Evolutionary conservation across 495 filamentous ascomycete genomes (phyloP).

Genomic region (Penicillium argentinense): DNA sequence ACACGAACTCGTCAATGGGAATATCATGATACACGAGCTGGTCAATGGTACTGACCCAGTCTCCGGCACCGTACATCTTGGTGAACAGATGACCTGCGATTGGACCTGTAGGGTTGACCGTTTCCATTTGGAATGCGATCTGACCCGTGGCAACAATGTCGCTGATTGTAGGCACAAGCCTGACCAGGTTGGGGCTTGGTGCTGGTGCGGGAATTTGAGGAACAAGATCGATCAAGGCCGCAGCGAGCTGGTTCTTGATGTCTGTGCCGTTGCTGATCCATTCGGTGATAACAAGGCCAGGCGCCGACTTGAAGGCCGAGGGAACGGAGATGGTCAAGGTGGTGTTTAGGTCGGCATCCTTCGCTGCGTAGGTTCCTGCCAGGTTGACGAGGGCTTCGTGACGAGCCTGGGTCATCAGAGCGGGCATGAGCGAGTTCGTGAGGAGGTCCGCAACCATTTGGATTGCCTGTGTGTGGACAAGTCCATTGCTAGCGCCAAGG

Average conservation of each 20-base stretch:
- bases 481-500: slow-evolving; percentile 25
- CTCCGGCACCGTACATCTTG: slow-evolving; percentile 9
- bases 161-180: slow-evolving; percentile 31
- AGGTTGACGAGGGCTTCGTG: slow-evolving; percentile 28
- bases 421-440: slow-evolving; percentile 29
- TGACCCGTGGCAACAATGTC: slow-evolving; percentile 16
- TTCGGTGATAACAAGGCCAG: slow-evolving; percentile 42
- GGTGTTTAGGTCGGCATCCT: slow-evolving; percentile 29
- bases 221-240: slow-evolving; percentile 13
- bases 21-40: slow-evolving; percentile 22
- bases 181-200: slow-evolving; percentile 3
- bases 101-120: slow-evolving; percentile 10
- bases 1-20: slow-evolving; percentile 31
- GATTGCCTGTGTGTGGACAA: slow-evolving; percentile 1
- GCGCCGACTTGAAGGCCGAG: slow-evolving; percentile 21
- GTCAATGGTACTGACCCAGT: slow-evolving; percentile 29
- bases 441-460: slow-evolving; percentile 22
- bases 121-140: slow-evolving; percentile 28
- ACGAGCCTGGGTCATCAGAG: slow-evolving; percentile 32
- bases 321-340: slow-evolving; percentile 37
- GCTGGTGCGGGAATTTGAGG: background rate
- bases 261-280: slow-evolving; percentile 54
- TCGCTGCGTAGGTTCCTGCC: slow-evolving; percentile 35
- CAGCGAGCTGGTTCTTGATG: slow-evolving; percentile 30
- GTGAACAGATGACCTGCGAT: slow-evolving; percentile 12